Evolutionary conservation across 2,329 filamentous ascomycete species (phyloP), one percentile per base, ranked within the genome.

Genomic region (Uncinocarpus reesii): DNA sequence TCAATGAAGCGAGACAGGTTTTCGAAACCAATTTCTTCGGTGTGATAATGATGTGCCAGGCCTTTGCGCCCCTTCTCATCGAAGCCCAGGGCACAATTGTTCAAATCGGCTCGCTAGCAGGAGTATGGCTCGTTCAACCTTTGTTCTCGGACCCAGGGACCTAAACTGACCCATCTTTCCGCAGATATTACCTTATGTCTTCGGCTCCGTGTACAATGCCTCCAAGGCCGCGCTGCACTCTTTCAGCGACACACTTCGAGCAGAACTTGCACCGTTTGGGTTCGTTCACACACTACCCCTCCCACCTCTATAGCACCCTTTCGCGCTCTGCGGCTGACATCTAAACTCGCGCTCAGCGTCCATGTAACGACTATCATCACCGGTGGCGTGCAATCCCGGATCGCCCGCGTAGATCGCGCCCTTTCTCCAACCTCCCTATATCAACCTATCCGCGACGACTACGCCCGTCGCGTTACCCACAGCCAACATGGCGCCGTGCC

Each of bases 171-270:
- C 31, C 43, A 35, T 7, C 5, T 31, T 11, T 42, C 3, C 8
- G n/a, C 41, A 67, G 65, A 57, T 68, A 36, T 64, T 70, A 36
- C 68, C 67, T 8, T 70, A 69, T 49, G 65, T 69, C 31, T 70
- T 70, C 50, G 67, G 67, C 11, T 69, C 66, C 1, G 64, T 67
- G 13, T 81, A 81, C 65, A 78, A 77, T 55, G 75, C 76, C 6
- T 74, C 72, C 31, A 80, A 80, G 59, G 78, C 76, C 0, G 78
- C 78, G 0, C 57, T 81, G 29, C 76, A 80, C 57, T 66, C 71
- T 1, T 81, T 76, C 59, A 73, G 71, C 49, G 71, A 80, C 51
- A 78, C 76, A 0, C 60, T 80, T 40, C 70, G 78, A 10, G 71
- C 80, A 15, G 77, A 81, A 56, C 62, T 80, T 60, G 66, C 63